Evolutionary conservation across 495 filamentous ascomycete species (phyloP), one percentile per base, ranked within the genome.

Genomic region (Clohesyomyces aquaticus): DNA sequence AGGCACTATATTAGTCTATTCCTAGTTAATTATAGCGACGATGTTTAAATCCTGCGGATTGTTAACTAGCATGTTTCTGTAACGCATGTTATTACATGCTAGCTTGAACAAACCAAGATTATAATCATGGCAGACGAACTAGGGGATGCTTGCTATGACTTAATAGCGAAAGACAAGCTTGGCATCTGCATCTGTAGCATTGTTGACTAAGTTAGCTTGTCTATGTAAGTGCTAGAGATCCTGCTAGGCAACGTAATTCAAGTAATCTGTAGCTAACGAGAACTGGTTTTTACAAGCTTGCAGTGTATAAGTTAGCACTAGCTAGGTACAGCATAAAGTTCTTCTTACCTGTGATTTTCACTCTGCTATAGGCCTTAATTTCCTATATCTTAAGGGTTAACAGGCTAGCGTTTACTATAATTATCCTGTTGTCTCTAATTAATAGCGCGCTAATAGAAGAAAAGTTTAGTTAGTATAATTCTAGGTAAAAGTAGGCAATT

Each of bases 31-130:
- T n/a, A 60, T 28, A 18, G 43, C 46, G 28, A 60, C 27, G 22
- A 62, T 62, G 19, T 62, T 62, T 16, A 62, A 50, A 42, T 62
- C 59, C 26, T 55, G 23, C 28, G 50, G 19, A 50, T 62, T 62
- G 41, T 62, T 55, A 25, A 62, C 49, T 19, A 62, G 43, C 50
- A 62, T 62, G 41, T 62, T 62, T 50, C 59, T 35, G 35, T 62
- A 62, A 50, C 59, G 59, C 23, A 62, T 51, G 26, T 62, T 35
- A 62, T 62, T 35, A 23, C 50, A 62, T 62, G 26, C n/a, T 22
- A 62, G 59, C 46, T 50, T 62, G 35, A 62, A 62, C 23, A n/a
- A 19, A 35, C 28, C 32, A n/a, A 42, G 49, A 62, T 62, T 26
- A 45, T 62, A 23, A 25, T 62, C 23, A 55, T 26, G 23, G 49